Conservation (phyloP, 495 filamentous ascomycete species). For the Halenospora varia region DNA sequence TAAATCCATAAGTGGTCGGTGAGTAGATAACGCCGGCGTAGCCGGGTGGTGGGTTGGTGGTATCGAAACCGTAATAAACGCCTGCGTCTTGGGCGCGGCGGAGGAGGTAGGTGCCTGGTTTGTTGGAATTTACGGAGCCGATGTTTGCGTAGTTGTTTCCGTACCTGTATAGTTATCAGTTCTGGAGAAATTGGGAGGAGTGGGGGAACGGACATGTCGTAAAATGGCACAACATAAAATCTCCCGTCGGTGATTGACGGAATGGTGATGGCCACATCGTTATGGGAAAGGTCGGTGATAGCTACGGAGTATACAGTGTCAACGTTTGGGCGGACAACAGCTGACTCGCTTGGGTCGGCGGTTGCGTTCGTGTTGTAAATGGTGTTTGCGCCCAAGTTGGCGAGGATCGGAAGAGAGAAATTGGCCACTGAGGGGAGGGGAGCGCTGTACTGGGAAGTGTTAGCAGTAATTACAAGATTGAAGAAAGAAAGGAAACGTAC, state of each 20-base stretch:
- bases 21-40: slow-evolving; percentile 14
- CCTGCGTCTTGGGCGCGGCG: not conserved
- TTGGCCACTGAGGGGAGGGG: not conserved
- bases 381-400: not conserved
- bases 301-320: slow-evolving; percentile 2
- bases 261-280: not conserved
- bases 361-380: not conserved
- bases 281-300: not conserved
- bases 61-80: not conserved
- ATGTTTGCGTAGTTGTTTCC: slow-evolving; percentile 8
- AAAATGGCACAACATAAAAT: slow-evolving; percentile 8
- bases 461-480: too few relatives aligned
- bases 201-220: slow-evolving; percentile 8
- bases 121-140: not conserved
- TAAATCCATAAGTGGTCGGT: slow-evolving; percentile 17
- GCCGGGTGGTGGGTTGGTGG: not conserved
- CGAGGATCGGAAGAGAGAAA: not conserved
- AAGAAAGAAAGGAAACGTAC: not conserved
- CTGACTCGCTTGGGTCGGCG: not conserved
- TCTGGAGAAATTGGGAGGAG: too few relatives aligned
- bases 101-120: slow-evolving; percentile 5
- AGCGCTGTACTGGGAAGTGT: not conserved
- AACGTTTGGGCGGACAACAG: not conserved
- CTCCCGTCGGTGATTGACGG: slow-evolving; percentile 1
- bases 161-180: not conserved